Percentiles rank a stretch among this genome's conserved stretches.
phyloP scores from a whole-genome alignment of 495 filamentous ascomycete genomes.

The Penicillium lagena region DNA sequence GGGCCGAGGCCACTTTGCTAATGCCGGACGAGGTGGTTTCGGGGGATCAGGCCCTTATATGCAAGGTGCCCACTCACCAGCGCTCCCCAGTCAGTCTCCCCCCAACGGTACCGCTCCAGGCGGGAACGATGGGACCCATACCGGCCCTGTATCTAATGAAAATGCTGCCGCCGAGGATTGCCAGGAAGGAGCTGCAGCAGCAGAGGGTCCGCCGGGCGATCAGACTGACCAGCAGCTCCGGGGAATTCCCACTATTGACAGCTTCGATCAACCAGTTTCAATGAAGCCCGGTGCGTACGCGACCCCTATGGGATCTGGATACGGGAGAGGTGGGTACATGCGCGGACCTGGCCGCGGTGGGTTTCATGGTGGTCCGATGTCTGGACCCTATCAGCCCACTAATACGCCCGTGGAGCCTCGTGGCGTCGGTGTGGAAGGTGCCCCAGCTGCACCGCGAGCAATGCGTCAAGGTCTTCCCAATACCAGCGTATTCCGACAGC shows the following conservation, averaged over 20 bases:
- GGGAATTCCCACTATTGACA: slow-evolving; percentile 42
- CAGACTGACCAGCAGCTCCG: slow-evolving; percentile 20
- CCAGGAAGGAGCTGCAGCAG: slow-evolving; percentile 3
- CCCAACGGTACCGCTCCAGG: slow-evolving; percentile 7
- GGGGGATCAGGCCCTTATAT: slow-evolving; percentile 29
- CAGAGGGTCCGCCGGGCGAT: slow-evolving; percentile 3
- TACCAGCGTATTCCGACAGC: slow-evolving; percentile 52
- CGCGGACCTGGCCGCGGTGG: slow-evolving; percentile 24
- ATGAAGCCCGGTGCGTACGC: slow-evolving; percentile 14
- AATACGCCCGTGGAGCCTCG: slow-evolving; percentile 28
- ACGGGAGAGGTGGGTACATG: slow-evolving; percentile 32
- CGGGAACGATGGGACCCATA: no score
- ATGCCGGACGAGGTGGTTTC: slow-evolving; percentile 50
- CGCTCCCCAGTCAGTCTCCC: slow-evolving; percentile 25
- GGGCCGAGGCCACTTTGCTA: slow-evolving; percentile 51
- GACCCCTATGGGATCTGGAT: slow-evolving; percentile 23
- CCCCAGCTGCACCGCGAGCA: slow-evolving; percentile 88
- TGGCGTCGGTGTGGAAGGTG: slow-evolving; percentile 64
- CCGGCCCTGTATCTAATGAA: no score
- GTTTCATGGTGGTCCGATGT: slow-evolving; percentile 17
- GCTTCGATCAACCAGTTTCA: slow-evolving; percentile 25
- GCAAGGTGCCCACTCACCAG: slow-evolving; percentile 27
- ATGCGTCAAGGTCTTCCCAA: slow-evolving; percentile 83
- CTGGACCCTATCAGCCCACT: slow-evolving; percentile 6
- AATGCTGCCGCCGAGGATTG: background rate